phyloP scores from a whole-genome alignment of 441 rosid genomes.

The Aquilaria agallochum region DNA sequence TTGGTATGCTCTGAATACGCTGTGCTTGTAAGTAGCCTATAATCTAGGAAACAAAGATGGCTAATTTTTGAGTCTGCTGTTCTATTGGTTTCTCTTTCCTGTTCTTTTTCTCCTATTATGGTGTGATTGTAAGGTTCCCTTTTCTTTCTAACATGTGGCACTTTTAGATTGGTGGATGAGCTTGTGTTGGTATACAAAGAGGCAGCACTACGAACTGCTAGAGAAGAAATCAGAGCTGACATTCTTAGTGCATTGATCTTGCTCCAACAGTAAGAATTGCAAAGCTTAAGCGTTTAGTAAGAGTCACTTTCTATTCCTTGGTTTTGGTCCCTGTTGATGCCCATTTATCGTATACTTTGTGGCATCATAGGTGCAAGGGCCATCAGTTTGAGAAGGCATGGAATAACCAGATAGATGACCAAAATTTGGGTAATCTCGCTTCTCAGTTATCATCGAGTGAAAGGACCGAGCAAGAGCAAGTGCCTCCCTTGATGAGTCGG shows the following conservation, averaged over 20 bases:
- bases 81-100: background rate
- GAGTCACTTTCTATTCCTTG: background rate
- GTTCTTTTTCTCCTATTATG: background rate
- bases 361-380: slow-evolving; percentile 50
- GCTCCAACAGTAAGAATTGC: slow-evolving; percentile 56
- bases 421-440: slow-evolving; percentile 39
- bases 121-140: background rate
- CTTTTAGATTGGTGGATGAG: slow-evolving; percentile 75
- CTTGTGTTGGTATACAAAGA: slow-evolving; percentile 63
- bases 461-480: slow-evolving; percentile 4
- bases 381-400: slow-evolving; percentile 55
- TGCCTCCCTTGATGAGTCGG: background rate
- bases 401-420: slow-evolving; percentile 60
- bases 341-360: slow-evolving; percentile 1
- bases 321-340: background rate
- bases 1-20: too few species aligned
- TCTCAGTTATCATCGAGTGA: slow-evolving; percentile 18
- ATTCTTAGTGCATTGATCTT: slow-evolving; percentile 48
- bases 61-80: too few species aligned
- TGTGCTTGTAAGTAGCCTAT: too few species aligned
- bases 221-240: slow-evolving; percentile 58
- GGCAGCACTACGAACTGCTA: slow-evolving; percentile 52
- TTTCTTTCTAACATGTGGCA: background rate
- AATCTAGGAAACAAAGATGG: too few species aligned
- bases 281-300: background rate